Evolutionary conservation across 805 yeast genomes (phyloP).

Genomic region (Huiozyma naganishii): DNA sequence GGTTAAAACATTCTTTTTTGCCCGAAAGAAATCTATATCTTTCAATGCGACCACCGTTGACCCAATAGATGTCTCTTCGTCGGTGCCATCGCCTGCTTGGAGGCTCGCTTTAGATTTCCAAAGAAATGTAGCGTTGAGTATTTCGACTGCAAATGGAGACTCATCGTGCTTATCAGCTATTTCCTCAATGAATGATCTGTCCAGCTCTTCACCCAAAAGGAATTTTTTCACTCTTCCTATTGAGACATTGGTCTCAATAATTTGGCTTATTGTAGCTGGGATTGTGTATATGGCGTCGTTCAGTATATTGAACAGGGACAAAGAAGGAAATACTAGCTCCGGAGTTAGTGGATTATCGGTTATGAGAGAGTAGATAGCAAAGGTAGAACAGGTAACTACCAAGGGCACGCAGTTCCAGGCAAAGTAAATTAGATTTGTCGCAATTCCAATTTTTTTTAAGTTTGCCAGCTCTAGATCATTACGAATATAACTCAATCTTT

Average conservation of each 20-base stretch:
- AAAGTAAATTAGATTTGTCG: slow-evolving; percentile 38
- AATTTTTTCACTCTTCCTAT: slow-evolving; percentile 42
- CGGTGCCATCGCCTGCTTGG: slow-evolving; percentile 16
- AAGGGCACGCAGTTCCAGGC: slow-evolving; percentile 59
- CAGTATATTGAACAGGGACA: slow-evolving; percentile 47
- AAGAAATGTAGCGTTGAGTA: slow-evolving; percentile 41
- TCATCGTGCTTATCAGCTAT: slow-evolving; percentile 14
- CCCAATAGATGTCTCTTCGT: slow-evolving; percentile 34
- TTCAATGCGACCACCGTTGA: slow-evolving; percentile 40
- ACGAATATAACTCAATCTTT: slow-evolving; percentile 41
- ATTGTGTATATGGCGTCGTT: slow-evolving; percentile 49
- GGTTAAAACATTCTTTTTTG: slow-evolving; percentile 41
- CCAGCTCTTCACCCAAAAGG: slow-evolving; percentile 37
- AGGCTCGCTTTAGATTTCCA: slow-evolving; percentile 32
- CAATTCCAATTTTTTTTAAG: slow-evolving; percentile 37
- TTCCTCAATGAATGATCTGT: slow-evolving; percentile 27
- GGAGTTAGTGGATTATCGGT: slow-evolving; percentile 46
- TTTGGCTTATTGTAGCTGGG: slow-evolving; percentile 45
- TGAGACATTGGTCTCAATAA: slow-evolving; percentile 52
- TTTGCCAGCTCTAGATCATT: slow-evolving; percentile 47
- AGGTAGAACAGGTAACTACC: slow-evolving; percentile 51
- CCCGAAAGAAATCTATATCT: slow-evolving; percentile 36
- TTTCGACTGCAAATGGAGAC: slow-evolving; percentile 28
- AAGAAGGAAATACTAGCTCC: slow-evolving; percentile 59
- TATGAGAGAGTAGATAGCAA: slow-evolving; percentile 41